phyloP scores from a whole-genome alignment of 2,329 filamentous ascomycete species.

The Metarhizium guizhouense region DNA sequence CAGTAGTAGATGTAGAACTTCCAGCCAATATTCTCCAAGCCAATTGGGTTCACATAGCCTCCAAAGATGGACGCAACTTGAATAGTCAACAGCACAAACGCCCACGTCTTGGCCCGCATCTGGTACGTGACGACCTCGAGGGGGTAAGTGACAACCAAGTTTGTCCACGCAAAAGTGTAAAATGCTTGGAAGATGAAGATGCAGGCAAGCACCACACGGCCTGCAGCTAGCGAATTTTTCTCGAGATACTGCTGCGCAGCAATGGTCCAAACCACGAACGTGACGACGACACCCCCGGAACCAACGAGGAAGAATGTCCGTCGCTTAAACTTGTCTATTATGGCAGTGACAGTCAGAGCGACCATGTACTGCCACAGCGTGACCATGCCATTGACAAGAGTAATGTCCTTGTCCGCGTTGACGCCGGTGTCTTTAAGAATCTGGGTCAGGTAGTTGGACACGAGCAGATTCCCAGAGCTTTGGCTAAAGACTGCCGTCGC shows the following conservation, averaged over 20 bases:
- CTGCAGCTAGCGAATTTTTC: constrained; percentile 18
- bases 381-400: constrained; percentile 31
- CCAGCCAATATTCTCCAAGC: constrained; percentile 27
- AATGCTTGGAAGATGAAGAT: constrained; percentile 34
- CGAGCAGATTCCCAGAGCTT: constrained; percentile 30
- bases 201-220: constrained; percentile 28
- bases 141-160: constrained; percentile 33
- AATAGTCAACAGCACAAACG: constrained; percentile 30
- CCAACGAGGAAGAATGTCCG: constrained; percentile 29
- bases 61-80: constrained; percentile 28
- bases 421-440: constrained; percentile 31
- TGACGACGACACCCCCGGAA: constrained; percentile 28
- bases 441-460: constrained; percentile 32
- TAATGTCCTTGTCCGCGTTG: constrained; percentile 26
- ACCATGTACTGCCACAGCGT: constrained; percentile 34
- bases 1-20: constrained; percentile 33
- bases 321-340: constrained; percentile 28
- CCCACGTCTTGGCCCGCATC: constrained; percentile 33
- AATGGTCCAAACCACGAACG: constrained; percentile 31
- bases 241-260: constrained; percentile 29
- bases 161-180: constrained; percentile 34
- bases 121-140: constrained; percentile 31
- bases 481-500: constrained; percentile 31
- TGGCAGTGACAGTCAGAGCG: constrained; percentile 24
- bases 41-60: constrained; percentile 30